Evolutionary conservation across 257 asterid species (phyloP).

Genomic region (Scutellaria baicalensis): DNA sequence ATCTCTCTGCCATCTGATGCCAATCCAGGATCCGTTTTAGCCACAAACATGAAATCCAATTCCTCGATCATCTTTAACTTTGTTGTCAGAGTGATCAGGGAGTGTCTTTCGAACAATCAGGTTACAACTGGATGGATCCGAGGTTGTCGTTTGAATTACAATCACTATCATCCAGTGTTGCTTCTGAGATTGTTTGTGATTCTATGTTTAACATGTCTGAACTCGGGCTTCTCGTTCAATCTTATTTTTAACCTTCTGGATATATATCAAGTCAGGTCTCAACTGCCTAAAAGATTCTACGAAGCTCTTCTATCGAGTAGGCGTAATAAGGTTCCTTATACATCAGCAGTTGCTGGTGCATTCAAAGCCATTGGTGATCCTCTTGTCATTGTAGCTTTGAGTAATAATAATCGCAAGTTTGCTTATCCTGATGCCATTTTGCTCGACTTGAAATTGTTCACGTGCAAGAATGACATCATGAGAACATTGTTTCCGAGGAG

Average conservation of each 20-base stretch:
- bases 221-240: neutral
- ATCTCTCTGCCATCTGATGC: constrained; percentile 15
- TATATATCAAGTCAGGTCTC: neutral
- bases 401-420: neutral
- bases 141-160: neutral
- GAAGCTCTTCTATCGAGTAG: constrained; percentile 16
- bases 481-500: constrained; percentile 22
- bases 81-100: constrained; percentile 1
- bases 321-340: neutral
- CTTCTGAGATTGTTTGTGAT: constrained; percentile 36
- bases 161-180: constrained; percentile 25
- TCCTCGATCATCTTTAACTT: neutral
- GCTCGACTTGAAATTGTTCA: constrained; percentile 20
- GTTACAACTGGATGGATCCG: constrained; percentile 31
- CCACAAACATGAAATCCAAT: neutral
- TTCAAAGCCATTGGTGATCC: constrained; percentile 42
- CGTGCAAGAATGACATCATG: constrained; percentile 25
- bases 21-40: constrained; percentile 3
- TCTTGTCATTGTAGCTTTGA: constrained; percentile 26
- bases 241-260: neutral
- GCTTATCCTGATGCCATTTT: constrained; percentile 29
- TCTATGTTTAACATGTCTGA: constrained; percentile 36
- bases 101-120: neutral
- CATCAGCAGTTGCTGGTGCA: constrained; percentile 32
- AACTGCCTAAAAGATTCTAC: constrained; percentile 30